Percentiles rank a stretch among this genome's conserved stretches.
Conservation (phyloP, 2,329 filamentous ascomycete species). For the Tolypocladium sp. region DNA sequence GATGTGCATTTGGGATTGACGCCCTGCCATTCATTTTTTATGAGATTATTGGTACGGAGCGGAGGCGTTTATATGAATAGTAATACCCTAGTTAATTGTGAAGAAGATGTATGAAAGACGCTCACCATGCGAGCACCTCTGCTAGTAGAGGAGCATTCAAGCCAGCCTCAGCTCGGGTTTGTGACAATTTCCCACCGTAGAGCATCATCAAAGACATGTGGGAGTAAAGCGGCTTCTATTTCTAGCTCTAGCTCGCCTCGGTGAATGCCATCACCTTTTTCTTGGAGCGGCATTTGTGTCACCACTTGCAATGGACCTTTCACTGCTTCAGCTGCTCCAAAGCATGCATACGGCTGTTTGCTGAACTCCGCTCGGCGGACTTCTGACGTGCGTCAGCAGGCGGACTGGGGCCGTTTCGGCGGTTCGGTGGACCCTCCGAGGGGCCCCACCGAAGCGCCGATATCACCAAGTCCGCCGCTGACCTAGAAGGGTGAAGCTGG, state of each 20-base stretch:
- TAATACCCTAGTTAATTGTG: not conserved
- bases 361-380: slow-evolving; percentile 1
- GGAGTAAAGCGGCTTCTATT: too few relatives aligned
- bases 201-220: too few relatives aligned
- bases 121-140: not conserved
- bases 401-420: not conserved
- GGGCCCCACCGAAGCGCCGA: slow-evolving; percentile 6
- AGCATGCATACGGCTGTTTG: not conserved
- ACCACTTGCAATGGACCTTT: too few relatives aligned
- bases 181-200: too few relatives aligned
- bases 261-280: too few relatives aligned
- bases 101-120: not conserved
- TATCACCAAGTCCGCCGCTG: not conserved
- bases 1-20: not conserved
- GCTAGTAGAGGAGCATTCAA: too few relatives aligned
- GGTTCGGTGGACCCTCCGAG: slow-evolving; percentile 2
- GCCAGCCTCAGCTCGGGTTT: too few relatives aligned
- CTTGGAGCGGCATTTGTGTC: too few relatives aligned
- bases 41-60: not conserved
- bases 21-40: too few relatives aligned
- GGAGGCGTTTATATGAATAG: too few relatives aligned
- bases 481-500: not conserved
- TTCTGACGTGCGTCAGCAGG: not conserved
- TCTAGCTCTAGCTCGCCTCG: too few relatives aligned
- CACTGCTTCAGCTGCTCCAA: not conserved